Base-by-base conservation (phyloP, 2,329 filamentous ascomycete genomes). In the Aaosphaeria pasadenensis region DNA sequence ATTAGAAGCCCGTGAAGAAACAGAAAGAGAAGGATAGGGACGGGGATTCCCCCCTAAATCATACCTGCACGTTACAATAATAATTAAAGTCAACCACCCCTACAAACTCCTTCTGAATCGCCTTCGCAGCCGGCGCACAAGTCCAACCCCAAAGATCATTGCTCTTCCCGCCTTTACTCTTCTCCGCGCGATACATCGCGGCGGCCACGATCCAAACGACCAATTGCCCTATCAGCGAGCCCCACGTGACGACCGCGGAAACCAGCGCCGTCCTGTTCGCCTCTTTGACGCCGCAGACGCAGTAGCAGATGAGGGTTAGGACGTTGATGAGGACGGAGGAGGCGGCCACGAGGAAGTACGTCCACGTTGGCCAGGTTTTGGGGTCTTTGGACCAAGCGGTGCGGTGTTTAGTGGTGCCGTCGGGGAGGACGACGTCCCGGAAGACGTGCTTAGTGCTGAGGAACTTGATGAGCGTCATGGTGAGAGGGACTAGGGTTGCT, bases 121-220 rank as follows among this genome's bases (percentile, higher is more conserved):
- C 58, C 42, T 59, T 43, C 33, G 72, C 71, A 1, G 55, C 54
- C 2, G 49, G 33, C 55, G 60, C 64, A 49, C 69, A 73, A 29
- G 64, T 71, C 72, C 72, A 74, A 0, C 71, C 72, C 72, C 72
- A 74, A 3, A 74, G 54, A 60, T 74, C 71, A 50, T 63, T 58
- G 32, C 56, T 60, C 49, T 67, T 66, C 5, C 67, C 68, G 48
- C 58, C 45, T 33, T 56, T 58, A 31, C 70, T 63, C 52, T 69
- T 73, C 38, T 72, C 66, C 40, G 50, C 53, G 1, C 67, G 53
- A 52, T 74, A 74, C 39, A 73, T 39, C 1, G 45, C 54, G 38
- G 59, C 69, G 1, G 61, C 64, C 1, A 65, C 60, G 35, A 54
- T 55, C 71, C 71, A 74, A 3, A 71, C 59, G 0, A 63, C 56